phyloP scores from a whole-genome alignment of 202 grass and related monocot species.

The Digitaria exilis region DNA sequence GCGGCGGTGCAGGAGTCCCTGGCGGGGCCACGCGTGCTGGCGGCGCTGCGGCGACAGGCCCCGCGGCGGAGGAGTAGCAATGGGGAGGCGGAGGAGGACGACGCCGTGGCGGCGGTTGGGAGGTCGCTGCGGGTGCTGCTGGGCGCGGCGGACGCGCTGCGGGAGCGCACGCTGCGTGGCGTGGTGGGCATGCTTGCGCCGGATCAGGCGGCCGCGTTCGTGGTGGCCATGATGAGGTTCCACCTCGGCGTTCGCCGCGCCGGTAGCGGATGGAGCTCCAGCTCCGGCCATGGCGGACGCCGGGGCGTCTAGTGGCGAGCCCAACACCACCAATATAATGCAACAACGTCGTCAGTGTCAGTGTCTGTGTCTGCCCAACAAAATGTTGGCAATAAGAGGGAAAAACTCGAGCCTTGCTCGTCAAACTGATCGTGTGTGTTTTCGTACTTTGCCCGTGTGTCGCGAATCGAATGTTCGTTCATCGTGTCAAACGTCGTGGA shows the following conservation, averaged over 20 bases:
- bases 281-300: slow-evolving; percentile 16
- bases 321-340: no score
- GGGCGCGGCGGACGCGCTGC: slow-evolving; percentile 56
- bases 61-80: neutral
- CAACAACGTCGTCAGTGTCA: no score
- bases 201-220: slow-evolving; percentile 51
- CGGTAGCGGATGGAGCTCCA: slow-evolving; percentile 40
- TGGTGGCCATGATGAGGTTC: slow-evolving; percentile 49
- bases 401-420: neutral
- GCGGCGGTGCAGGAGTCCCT: slow-evolving; percentile 66
- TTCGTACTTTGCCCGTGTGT: neutral
- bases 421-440: neutral
- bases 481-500: neutral
- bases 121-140: slow-evolving; percentile 48
- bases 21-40: slow-evolving; percentile 48
- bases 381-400: slow-evolving; percentile 21
- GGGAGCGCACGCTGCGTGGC: slow-evolving; percentile 48
- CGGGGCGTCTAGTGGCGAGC: neutral
- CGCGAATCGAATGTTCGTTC: neutral
- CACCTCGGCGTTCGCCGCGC: slow-evolving; percentile 53
- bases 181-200: slow-evolving; percentile 49
- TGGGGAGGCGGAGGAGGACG: slow-evolving; percentile 12
- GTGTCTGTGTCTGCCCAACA: neutral
- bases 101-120: slow-evolving; percentile 42
- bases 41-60: slow-evolving; percentile 37